Evolutionary conservation across 352 stramenopile species (phyloP), one percentile per base, ranked within the genome.

Genomic region (Phytopythium delawarense): DNA sequence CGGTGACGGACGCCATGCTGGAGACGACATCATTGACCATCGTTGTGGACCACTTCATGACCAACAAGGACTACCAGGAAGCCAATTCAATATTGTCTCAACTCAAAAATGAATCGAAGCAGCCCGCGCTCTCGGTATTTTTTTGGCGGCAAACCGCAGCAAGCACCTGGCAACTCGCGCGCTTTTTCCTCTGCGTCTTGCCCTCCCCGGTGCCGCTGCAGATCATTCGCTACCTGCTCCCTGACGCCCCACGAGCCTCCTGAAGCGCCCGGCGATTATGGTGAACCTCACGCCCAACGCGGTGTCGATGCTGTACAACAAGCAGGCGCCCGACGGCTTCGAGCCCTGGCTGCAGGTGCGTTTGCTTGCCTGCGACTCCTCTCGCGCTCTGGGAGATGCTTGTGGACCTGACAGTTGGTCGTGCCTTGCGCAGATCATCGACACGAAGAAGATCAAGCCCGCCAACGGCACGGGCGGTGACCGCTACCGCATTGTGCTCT

Each of bases 361-460:
- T 30, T 0, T 2, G 28, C 7, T 13, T 48, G 48, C 16, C 7
- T 12, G 25, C 4, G 8, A 20, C 48, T 7, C 39, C 3, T 34
- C 20, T 18, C 39, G 23, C 35, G 35, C 35, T 40, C 35, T 15
- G 8, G 0, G 9, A 25, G 21, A 44, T 46, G 49, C 34, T 13
- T 21, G 13, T 13, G 34, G 5, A 5, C 18, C 40, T 56, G 15
- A 44, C 34, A 12, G n/a, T 23, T 42, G 20, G 32, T 23, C 35
- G n/a, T 32, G 4, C 1, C 20, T 7, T 25, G 6, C 21, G 49
- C 55, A 71, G 74, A 72, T 95, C 52, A 95, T 95, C 56, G 84
- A 95, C 69, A 91, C 80, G 34, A 92, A 92, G 74, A 92, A 92
- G 76, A 95, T 95, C 70, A 90, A 91, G 48, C 86, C 87, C 1